A percentile compares a stretch with the other conserved stretches of the same genome.
Evolutionary conservation across 352 stramenopile species (phyloP).

Genomic region (Globisporangium spiculum): DNA sequence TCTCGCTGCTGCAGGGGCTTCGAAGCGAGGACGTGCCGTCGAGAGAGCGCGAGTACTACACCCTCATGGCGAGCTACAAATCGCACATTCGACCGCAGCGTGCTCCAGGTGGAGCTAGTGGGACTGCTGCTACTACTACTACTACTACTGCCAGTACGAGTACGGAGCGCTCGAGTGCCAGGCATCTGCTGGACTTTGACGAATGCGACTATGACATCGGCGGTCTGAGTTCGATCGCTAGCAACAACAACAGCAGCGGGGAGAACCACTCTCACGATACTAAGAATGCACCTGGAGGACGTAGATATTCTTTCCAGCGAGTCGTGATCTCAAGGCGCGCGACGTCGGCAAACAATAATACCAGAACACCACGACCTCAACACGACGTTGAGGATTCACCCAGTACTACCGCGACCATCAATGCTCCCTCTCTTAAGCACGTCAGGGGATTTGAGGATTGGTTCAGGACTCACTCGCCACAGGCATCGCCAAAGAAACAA

Average conservation of each 20-base stretch:
- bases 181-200: not conserved
- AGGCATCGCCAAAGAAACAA: constrained; percentile 4
- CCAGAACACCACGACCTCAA: not conserved
- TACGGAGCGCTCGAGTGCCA: not conserved
- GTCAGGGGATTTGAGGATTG: constrained; percentile 42
- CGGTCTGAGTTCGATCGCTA: not conserved
- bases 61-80: constrained; percentile 62
- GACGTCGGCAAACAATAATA: not conserved
- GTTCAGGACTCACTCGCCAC: constrained; percentile 28
- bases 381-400: not conserved
- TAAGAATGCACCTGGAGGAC: not conserved
- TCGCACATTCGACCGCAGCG: constrained; percentile 27
- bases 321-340: not conserved
- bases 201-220: constrained; percentile 11
- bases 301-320: not conserved
- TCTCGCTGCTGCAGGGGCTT: constrained; percentile 33
- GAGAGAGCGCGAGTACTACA: constrained; percentile 41
- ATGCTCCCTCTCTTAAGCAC: not conserved
- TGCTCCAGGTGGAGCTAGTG: not conserved
- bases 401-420: not conserved
- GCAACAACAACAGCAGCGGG: not conserved
- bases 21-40: constrained; percentile 39
- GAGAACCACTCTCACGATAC: not conserved
- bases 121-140: no score
- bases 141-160: not conserved